Evolutionary conservation across 306 rosid species (phyloP).

Genomic region (Corylus avellana): DNA sequence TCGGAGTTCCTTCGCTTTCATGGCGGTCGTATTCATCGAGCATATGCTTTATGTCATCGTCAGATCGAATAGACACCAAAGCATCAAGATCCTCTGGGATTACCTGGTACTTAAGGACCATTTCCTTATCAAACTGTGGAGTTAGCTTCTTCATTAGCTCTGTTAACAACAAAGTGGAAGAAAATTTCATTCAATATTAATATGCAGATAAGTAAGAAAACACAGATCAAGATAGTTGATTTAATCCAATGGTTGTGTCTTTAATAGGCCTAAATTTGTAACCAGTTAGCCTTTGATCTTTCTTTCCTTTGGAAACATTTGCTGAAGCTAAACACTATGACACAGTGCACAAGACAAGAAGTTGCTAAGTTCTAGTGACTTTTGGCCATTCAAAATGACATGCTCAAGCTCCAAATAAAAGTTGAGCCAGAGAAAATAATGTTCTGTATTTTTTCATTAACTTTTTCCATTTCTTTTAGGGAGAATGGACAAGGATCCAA

Average conservation of each 20-base stretch:
- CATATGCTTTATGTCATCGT: slow-evolving; percentile 84
- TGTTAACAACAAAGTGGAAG: slow-evolving; percentile 15
- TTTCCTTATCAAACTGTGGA: slow-evolving; percentile 50
- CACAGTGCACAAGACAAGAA: neutral
- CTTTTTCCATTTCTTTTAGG: neutral
- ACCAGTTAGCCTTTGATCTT: too few species aligned
- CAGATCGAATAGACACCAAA: slow-evolving; percentile 53
- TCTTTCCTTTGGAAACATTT: neutral
- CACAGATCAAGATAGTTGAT: too few species aligned
- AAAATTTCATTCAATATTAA: too few species aligned
- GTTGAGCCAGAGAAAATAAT: neutral
- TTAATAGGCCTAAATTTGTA: too few species aligned
- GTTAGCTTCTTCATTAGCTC: slow-evolving; percentile 66
- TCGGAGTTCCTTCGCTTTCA: slow-evolving; percentile 36
- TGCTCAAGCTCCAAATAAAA: neutral
- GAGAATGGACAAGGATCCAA: too few species aligned
- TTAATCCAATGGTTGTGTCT: too few species aligned
- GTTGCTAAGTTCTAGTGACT: neutral
- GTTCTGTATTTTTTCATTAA: neutral
- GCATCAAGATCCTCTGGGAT: slow-evolving; percentile 64
- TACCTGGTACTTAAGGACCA: slow-evolving; percentile 71
- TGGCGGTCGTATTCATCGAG: slow-evolving; percentile 63
- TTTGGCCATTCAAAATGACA: neutral
- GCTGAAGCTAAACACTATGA: neutral
- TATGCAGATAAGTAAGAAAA: too few species aligned